phyloP scores from a whole-genome alignment of 345 rosid species.

The Gossypium sturtianum region DNA sequence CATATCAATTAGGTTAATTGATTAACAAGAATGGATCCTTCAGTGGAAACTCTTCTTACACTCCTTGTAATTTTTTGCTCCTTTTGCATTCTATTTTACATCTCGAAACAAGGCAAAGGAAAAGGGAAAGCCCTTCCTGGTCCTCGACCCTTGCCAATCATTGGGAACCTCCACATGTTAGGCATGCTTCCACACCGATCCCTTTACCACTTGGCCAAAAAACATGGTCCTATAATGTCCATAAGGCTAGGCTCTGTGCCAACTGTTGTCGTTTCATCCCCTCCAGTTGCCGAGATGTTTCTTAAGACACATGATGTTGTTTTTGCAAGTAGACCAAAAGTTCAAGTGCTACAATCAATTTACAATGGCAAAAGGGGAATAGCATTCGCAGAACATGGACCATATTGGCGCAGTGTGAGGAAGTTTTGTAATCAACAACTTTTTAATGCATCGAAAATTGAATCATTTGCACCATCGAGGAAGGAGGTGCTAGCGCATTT shows the following conservation, averaged over 20 bases:
- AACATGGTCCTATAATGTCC: too few species aligned
- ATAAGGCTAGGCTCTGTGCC: too few species aligned
- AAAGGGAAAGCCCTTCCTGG: too few species aligned
- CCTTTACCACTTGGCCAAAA: too few species aligned
- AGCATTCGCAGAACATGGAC: not conserved
- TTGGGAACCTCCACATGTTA: too few species aligned
- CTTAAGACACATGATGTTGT: conserved; percentile 35
- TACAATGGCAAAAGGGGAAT: not conserved
- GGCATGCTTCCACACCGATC: too few species aligned
- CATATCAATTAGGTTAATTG: too few species aligned
- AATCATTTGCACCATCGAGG: not conserved
- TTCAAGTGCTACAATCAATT: not conserved
- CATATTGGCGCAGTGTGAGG: not conserved
- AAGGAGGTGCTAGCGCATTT: not conserved
- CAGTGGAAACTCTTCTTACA: too few species aligned
- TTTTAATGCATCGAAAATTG: not conserved
- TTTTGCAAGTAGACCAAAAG: conserved; percentile 32
- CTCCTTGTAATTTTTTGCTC: not conserved
- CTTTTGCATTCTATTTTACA: too few species aligned
- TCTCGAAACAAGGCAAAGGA: too few species aligned
- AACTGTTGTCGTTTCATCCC: conserved; percentile 26
- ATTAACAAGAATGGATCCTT: too few species aligned
- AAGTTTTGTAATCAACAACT: not conserved
- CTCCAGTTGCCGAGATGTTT: conserved; percentile 30
- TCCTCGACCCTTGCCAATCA: too few species aligned